These are phyloP conservation scores for Wallacemonas sp. DNA, from an alignment of 208 protist genomes.

Conservation along the genomic window DNA sequence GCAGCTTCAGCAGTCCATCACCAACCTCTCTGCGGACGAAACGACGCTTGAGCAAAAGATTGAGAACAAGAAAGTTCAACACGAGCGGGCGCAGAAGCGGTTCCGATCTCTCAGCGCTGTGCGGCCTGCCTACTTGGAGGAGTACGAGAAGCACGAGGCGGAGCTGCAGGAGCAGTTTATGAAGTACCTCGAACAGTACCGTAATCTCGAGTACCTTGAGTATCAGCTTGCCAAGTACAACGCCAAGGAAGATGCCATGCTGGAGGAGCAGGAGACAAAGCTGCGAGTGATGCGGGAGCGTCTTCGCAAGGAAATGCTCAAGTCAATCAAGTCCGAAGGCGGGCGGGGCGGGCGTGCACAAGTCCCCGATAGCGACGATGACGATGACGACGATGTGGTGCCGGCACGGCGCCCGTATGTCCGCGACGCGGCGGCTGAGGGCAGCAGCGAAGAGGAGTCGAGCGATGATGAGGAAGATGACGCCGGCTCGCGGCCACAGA, in stretches of 20 bases:
- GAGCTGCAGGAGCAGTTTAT: conserved; percentile 92
- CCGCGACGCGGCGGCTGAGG: conserved; percentile 51
- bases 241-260: conserved; percentile 76
- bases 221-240: conserved; percentile 89
- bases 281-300: conserved; percentile 89
- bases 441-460: conserved; percentile 58
- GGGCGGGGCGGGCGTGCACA: conserved; percentile 2
- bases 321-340: conserved; percentile 66
- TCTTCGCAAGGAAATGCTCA: conserved; percentile 87
- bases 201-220: conserved; percentile 94
- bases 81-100: conserved; percentile 93
- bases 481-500: conserved; percentile 27
- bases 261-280: conserved; percentile 87
- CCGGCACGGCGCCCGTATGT: conserved; percentile 17
- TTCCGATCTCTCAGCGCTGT: conserved; percentile 87
- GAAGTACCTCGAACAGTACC: conserved; percentile 93
- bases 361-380: conserved; percentile 24
- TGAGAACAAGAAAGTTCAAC: conserved; percentile 94
- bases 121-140: conserved; percentile 93
- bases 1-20: conserved; percentile 81
- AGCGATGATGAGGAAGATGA: conserved; percentile 31
- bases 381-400: conserved; percentile 48
- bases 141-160: conserved; percentile 93
- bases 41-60: conserved; percentile 94
- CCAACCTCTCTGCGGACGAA: conserved; percentile 88